These are phyloP conservation scores for Chloris gayana DNA, from an alignment of 176 grass and related monocot species.

Conservation along the genomic window DNA sequence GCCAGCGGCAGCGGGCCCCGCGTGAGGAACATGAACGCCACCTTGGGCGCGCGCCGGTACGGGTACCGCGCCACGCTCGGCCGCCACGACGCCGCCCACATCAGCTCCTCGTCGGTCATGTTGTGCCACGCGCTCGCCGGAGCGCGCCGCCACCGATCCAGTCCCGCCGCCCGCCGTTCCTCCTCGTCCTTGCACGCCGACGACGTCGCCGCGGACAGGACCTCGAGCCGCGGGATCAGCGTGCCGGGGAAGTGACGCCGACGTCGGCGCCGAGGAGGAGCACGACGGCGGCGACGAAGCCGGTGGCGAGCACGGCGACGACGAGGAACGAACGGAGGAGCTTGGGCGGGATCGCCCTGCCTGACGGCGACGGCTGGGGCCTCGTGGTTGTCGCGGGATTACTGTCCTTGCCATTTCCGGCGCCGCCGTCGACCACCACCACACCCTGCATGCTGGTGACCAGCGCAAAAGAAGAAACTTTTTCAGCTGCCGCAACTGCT, in stretches of 20 bases:
- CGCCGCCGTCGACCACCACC: background rate
- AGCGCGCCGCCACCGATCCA: slow-evolving; percentile 34
- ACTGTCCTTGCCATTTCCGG: slow-evolving; percentile 31
- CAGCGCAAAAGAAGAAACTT: background rate
- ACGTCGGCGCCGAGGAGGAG: background rate
- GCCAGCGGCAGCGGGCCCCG: slow-evolving; percentile 70
- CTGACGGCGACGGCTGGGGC: background rate
- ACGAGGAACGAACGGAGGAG: slow-evolving; percentile 45
- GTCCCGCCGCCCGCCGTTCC: no score
- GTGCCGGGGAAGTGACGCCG: no score
- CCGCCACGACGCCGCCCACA: slow-evolving; percentile 76
- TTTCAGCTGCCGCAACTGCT: background rate
- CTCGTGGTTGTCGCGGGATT: background rate
- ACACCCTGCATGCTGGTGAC: slow-evolving; percentile 27
- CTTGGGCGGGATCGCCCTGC: slow-evolving; percentile 13
- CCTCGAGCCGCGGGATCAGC: slow-evolving; percentile 15
- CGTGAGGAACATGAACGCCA: slow-evolving; percentile 95
- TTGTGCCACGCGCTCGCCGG: slow-evolving; percentile 59
- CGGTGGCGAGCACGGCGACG: slow-evolving; percentile 39
- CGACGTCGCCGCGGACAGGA: background rate
- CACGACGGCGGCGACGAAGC: slow-evolving; percentile 36
- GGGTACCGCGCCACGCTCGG: slow-evolving; percentile 45
- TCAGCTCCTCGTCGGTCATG: slow-evolving; percentile 86
- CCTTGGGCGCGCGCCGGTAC: slow-evolving; percentile 61
- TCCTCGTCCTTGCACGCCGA: background rate